Evolutionary conservation across 768 basidiomycete species (phyloP), one percentile per base, ranked within the genome.

Genomic region (Lactifluus echinatus): DNA sequence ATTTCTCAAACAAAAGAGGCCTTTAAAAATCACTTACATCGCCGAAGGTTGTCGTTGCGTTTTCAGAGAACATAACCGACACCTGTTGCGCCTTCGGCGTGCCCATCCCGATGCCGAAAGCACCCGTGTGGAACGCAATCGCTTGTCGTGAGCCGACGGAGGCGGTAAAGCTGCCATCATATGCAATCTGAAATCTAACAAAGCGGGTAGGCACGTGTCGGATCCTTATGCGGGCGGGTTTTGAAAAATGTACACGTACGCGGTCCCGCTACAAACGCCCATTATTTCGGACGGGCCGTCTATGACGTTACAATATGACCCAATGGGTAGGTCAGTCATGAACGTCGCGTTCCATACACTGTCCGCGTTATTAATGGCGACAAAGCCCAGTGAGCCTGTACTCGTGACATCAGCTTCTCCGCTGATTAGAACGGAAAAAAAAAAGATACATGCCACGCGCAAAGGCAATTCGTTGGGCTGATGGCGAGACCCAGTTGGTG

Each of bases 341-440:
- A 87, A 85, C 0, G 77, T 79, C 0, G 75, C 52, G 8, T 60
- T 78, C 85, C 85, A 87, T 0, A 69, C 62, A 4, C 72, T 71
- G 57, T 83, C 80, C 4, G 68, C 76, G 58, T 86, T 85, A 66
- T 87, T 87, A 63, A 87, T 86, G 0, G 77, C 83, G 2, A 85
- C 79, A 56, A 81, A 84, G 2, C 84, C 84, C 42, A 69, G 66
- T 0, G 79, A 67, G 28, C 80, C 81, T 83, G 45, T 17, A 10
- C n/a, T 3, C 17, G 12, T 43, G 0, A 31, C n/a, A 7, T 12
- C 8, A 56, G 47, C 5, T 28, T 12, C 11, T 29, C 21, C 11
- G 26, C 17, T 46, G 3, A 11, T 2, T 19, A 8, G 8, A 42
- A 8, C 31, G 8, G 21, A 11, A 8, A 4, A 11, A 8, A 4